Evolutionary conservation across 2,329 filamentous ascomycete genomes (phyloP), one percentile per base, ranked within the genome.

Genomic region (Plectosphaerella cucumerina): DNA sequence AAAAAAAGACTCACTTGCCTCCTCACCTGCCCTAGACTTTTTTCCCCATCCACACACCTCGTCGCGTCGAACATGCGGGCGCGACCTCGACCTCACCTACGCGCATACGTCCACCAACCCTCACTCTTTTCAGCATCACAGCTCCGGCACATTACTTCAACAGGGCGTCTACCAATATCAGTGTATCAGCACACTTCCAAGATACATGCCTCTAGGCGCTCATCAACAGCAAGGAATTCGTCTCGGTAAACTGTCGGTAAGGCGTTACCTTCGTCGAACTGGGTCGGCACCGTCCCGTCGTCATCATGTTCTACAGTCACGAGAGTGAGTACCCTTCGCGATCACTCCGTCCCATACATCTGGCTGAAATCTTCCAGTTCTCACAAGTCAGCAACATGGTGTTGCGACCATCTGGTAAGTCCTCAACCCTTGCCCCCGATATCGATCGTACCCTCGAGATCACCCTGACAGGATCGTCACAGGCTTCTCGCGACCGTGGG

Each of bases 401-500:
- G 89, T 99, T 51, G 88, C 93, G 14, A 99, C 93, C 2, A 86
- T 99, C 53, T 99, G 94, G 93, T 96, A 76, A 62, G 81, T 62
- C 21, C 21, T 8, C 39, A n/a, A n/a, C n/a, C n/a, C n/a, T n/a
- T n/a, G n/a, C 39, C 39, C 10, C 18, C 10, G 26, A n/a, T 23
- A 15, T 15, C 6, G 4, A 4, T 2, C 4, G 17, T 18, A 3
- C 15, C 15, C 3, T 21, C 41, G 2, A 22, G 21, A 10, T 21
- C 10, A 2, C 12, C 6, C 4, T 4, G 3, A 8, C 1, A 39
- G 3, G n/a, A 50, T 54, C 12, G 53, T 34, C 22, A 39, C 56
- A 97, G 93, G 93, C 84, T 97, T 41, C 86, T 96, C 41, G 94
- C 94, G 41, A 99, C 93, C 0, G 80, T 96, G 2, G 91, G 91